Evolutionary conservation across 768 basidiomycete genomes (phyloP), one percentile per base, ranked within the genome.

Genomic region (Omphalotus guepiniiformis): DNA sequence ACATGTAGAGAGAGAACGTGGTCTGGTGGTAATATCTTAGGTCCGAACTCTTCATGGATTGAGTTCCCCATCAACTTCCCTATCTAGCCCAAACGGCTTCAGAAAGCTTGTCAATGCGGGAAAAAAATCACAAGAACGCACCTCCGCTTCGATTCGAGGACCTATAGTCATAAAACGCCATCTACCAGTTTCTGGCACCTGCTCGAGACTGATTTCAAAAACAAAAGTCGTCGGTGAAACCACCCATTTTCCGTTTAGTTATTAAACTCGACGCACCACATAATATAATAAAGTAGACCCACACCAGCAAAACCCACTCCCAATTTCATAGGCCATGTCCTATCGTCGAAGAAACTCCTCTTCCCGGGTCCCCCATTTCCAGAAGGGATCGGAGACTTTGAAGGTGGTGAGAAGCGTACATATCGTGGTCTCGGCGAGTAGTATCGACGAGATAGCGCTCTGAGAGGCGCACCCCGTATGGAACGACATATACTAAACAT

Each of bases 161-260:
- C 75, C 75, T 3, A 84, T 74, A 58, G 88, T 85, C 79, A 97
- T 95, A 61, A 94, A 96, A 18, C 94, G 67, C 78, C 85, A 85
- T 47, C 94, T 69, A 0, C 92, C 91, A 0, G 91, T 94, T 60
- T 93, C 85, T 2, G 87, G 82, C 0, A 92, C 88, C 58, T 79
- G 75, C 61, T 97, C 93, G 22, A 94, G 71, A 58, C 91, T 93
- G 52, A 35, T 22, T n/a, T n/a, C 9, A 21, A 22, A 41, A 41
- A 11, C 12, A 21, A 21, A 9, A 11, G 22, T 23, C 16, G 11
- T 41, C 15, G 26, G 16, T 23, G 21, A 9, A 3, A 36, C 26
- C 16, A 36, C 47, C 36, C 37, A 18, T 40, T 18, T 12, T n/a
- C 26, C 3, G 25, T 16, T 18, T 9, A n/a, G n/a, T 18, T 12